Percentiles rank a stretch among this genome's conserved stretches.
Conservation (phyloP, 306 rosid species). For the Dicorynia guianensis region DNA sequence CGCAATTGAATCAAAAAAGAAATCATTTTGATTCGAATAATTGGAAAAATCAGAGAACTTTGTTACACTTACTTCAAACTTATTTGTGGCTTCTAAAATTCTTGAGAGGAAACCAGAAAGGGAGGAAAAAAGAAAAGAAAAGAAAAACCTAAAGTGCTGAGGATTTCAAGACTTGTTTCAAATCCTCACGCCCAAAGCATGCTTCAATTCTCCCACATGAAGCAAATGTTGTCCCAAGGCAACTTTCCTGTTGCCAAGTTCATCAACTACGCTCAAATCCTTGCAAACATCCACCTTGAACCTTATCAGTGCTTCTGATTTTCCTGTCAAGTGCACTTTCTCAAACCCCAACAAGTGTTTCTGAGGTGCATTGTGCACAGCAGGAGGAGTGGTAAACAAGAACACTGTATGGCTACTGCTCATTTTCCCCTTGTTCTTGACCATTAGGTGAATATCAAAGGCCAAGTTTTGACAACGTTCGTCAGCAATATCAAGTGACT, state of each 20-base stretch:
- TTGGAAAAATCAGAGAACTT: constrained; percentile 33
- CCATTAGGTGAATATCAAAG: constrained; percentile 69
- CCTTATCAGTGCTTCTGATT: constrained; percentile 59
- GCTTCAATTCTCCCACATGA: constrained; percentile 85
- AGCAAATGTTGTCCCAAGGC: constrained; percentile 80
- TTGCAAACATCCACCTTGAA: constrained; percentile 87
- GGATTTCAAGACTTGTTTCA: constrained; percentile 59
- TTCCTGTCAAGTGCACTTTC: constrained; percentile 61
- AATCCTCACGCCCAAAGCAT: constrained; percentile 66
- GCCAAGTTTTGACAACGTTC: constrained; percentile 63
- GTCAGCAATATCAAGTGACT: constrained; percentile 59
- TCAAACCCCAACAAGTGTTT: constrained; percentile 82
- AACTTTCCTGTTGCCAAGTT: constrained; percentile 78
- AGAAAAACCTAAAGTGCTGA: constrained; percentile 24
- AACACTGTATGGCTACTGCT: constrained; percentile 71
- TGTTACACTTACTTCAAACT: constrained; percentile 37
- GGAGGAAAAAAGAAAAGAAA: neutral
- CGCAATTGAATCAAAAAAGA: neutral
- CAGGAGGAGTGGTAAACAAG: constrained; percentile 76
- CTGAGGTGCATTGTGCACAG: constrained; percentile 77
- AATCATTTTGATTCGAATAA: neutral
- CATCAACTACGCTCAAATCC: constrained; percentile 88
- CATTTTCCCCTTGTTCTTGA: constrained; percentile 69
- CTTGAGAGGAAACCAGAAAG: constrained; percentile 31
- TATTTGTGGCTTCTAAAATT: constrained; percentile 25